Evolutionary conservation across 306 rosid genomes (phyloP).

Genomic region (Castanopsis chinensis): DNA sequence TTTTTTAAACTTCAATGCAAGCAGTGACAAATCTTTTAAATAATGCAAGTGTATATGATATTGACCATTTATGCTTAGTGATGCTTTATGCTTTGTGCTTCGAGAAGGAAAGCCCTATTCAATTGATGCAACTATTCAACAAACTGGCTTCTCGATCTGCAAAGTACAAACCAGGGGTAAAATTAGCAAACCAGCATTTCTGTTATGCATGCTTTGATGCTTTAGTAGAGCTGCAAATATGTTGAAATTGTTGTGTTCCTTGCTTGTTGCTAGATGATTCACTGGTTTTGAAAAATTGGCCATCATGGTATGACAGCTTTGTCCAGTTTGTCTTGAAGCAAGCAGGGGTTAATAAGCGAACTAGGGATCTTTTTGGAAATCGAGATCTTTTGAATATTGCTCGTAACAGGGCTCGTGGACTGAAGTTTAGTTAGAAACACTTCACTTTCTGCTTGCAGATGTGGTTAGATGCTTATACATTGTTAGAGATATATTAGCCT

Average conservation of each 20-base stretch:
- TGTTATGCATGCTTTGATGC: no score
- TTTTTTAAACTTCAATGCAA: conserved; percentile 45
- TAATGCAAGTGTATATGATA: conserved; percentile 69
- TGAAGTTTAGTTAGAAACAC: conserved; percentile 58
- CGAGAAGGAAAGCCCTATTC: conserved; percentile 92
- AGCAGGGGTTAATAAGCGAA: conserved; percentile 92
- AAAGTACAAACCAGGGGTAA: conserved; percentile 79
- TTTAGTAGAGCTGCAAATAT: no score
- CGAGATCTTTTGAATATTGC: conserved; percentile 93
- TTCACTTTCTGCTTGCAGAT: conserved; percentile 18
- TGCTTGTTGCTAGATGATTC: no score
- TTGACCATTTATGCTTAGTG: conserved; percentile 74
- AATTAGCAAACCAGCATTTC: not conserved
- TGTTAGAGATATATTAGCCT: no score
- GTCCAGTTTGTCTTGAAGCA: conserved; percentile 94
- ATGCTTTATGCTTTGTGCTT: conserved; percentile 92
- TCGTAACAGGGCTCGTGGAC: conserved; percentile 95
- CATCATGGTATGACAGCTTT: conserved; percentile 47
- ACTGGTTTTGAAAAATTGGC: no score
- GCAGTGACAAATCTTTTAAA: conserved; percentile 76
- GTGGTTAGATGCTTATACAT: conserved; percentile 17
- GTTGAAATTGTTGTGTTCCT: no score
- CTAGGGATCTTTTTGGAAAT: conserved; percentile 83
- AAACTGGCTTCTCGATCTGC: conserved; percentile 75
- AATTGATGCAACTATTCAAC: conserved; percentile 80